Conservation (phyloP, 768 basidiomycete genomes). For the Heimioporus sp. region DNA sequence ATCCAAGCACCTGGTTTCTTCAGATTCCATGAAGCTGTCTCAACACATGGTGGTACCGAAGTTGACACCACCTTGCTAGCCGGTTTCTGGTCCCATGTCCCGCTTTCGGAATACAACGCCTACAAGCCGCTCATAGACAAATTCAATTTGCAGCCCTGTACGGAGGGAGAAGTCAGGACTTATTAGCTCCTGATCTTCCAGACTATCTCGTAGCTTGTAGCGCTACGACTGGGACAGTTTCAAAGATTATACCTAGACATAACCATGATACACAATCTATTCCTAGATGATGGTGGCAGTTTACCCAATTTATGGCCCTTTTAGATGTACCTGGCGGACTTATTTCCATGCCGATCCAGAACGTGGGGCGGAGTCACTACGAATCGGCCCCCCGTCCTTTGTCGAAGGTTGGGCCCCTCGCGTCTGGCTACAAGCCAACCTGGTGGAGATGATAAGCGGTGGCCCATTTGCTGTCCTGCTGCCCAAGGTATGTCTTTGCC, state of each 20-base stretch:
- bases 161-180: not conserved
- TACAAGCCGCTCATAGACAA: not conserved
- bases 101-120: not conserved
- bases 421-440: slow-evolving; percentile 13
- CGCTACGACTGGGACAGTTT: not conserved
- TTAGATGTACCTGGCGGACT: not conserved
- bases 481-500: slow-evolving; percentile 7
- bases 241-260: not conserved
- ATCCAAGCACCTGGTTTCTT: not conserved
- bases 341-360: slow-evolving; percentile 9
- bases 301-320: too few species aligned
- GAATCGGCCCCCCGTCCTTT: slow-evolving; percentile 11
- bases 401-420: slow-evolving; percentile 14
- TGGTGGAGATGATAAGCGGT: slow-evolving; percentile 5
- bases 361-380: slow-evolving; percentile 18
- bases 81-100: not conserved
- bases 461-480: slow-evolving; percentile 8
- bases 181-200: not conserved
- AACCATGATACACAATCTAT: not conserved
- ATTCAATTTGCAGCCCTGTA: not conserved
- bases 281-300: too few species aligned
- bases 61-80: not conserved
- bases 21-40: not conserved
- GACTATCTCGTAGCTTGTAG: not conserved
- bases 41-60: not conserved